Evolutionary conservation across 345 rosid genomes (phyloP).

Genomic region (Eucalyptus viminalis): DNA sequence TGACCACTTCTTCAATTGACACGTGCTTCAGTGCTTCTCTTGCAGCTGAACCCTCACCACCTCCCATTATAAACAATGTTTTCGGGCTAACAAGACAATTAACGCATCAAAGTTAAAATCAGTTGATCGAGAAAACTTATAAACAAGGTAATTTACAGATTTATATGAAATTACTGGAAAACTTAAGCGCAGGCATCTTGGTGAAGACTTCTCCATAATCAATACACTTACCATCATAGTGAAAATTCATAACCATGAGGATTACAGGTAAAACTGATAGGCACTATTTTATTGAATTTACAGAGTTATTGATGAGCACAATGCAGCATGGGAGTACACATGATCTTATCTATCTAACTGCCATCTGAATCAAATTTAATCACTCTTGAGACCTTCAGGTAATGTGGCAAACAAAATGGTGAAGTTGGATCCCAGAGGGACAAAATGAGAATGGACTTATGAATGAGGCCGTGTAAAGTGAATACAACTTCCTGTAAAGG

Average conservation of each 20-base stretch:
- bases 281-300: background rate
- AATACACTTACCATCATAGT: background rate
- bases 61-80: slow-evolving; percentile 86
- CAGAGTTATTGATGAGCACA: background rate
- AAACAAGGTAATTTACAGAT: background rate
- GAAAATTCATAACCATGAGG: background rate
- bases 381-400: background rate
- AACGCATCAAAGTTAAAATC: background rate
- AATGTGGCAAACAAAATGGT: background rate
- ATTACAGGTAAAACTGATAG: background rate
- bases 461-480: background rate
- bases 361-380: background rate
- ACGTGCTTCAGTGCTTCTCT: slow-evolving; percentile 79
- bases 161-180: background rate
- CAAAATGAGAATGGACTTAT: background rate
- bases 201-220: background rate
- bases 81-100: slow-evolving; percentile 36
- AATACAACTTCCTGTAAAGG: background rate
- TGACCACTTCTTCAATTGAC: slow-evolving; percentile 62
- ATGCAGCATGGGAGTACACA: background rate
- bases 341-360: background rate
- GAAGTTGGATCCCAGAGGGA: background rate
- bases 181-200: background rate
- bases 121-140: background rate
- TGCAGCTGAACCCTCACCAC: slow-evolving; percentile 99